Evolutionary conservation across 768 basidiomycete species (phyloP).

Genomic region (Neoboletus magnificus): DNA sequence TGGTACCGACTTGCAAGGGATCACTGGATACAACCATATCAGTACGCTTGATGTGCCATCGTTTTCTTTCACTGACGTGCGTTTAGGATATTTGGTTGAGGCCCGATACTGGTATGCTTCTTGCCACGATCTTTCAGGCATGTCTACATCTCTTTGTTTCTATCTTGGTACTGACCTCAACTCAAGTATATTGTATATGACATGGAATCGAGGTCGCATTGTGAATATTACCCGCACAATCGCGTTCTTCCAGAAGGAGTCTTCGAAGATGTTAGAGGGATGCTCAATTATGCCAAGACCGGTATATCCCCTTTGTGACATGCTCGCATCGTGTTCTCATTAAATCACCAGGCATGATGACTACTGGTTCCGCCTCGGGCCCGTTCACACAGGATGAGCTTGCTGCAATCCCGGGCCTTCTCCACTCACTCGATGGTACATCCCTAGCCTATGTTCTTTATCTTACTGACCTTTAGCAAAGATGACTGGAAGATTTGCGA

Average conservation of each 20-base stretch:
- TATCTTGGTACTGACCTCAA: not conserved
- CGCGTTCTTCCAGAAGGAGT: not conserved
- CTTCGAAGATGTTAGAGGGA: not conserved
- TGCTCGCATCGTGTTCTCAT: not conserved
- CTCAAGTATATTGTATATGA: not conserved
- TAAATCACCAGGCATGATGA: not conserved
- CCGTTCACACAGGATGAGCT: not conserved
- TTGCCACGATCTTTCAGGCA: not conserved
- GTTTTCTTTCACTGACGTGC: not conserved
- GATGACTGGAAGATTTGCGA: slow-evolving; percentile 2
- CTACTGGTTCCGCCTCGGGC: not conserved
- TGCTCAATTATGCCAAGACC: not conserved
- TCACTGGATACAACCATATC: slow-evolving; percentile 4
- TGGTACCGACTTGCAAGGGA: slow-evolving; percentile 1
- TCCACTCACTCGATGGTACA: not conserved
- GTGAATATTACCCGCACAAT: not conserved
- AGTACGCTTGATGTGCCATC: not conserved
- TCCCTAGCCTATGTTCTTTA: not conserved
- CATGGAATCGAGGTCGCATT: not conserved
- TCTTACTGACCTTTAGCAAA: not conserved
- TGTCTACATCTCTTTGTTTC: not conserved
- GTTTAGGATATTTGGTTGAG: slow-evolving; percentile 13
- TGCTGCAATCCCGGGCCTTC: not conserved
- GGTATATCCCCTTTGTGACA: not conserved
- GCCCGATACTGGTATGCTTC: slow-evolving; percentile 12